Evolutionary conservation across 2,329 filamentous ascomycete genomes (phyloP), one percentile per base, ranked within the genome.

Genomic region (Penicillium thymicola): DNA sequence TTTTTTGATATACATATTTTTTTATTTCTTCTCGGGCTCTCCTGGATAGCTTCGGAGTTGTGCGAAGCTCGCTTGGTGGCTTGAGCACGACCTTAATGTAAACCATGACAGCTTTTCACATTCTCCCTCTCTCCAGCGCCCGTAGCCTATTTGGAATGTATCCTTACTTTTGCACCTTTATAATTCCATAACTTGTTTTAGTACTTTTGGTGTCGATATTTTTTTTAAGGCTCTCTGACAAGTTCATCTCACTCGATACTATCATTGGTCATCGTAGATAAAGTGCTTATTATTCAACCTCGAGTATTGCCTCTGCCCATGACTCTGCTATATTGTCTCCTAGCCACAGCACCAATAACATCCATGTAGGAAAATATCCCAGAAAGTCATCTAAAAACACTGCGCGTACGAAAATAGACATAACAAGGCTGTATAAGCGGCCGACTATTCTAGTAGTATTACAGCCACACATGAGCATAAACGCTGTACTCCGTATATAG

Each of bases 31-130:
- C 59, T 64, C 60, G 58, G 60, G 64, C 64, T 65, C 62, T 45
- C 60, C 65, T 65, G 64, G 63, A 65, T 65, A 65, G 63, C 64
- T 66, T 64, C 61, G 59, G 63, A 63, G 62, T 63, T 65, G 63
- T 65, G 64, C 61, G 64, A 64, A 65, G 64, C 65, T 55, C 48
- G 59, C 61, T 65, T 66, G 62, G 59, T 64, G 59, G 64, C 64
- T 65, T 66, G 59, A 64, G 64, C 64, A 66, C 59, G 64, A 66
- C 57, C 58, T 65, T 65, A 66, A 65, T 67, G 65, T 67, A 67
- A 66, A 66, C 62, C 63, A 66, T 66, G 64, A 66, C 63, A 60
- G 63, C 63, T 66, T 64, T 64, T 60, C 63, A 59, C 58, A 44
- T 55, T 62, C 50, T 57, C 55, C 46, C 46, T 55, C 52, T 57